These are phyloP conservation scores for Gossypium anomalum DNA, from an alignment of 345 rosid species.

Conservation along the genomic window DNA sequence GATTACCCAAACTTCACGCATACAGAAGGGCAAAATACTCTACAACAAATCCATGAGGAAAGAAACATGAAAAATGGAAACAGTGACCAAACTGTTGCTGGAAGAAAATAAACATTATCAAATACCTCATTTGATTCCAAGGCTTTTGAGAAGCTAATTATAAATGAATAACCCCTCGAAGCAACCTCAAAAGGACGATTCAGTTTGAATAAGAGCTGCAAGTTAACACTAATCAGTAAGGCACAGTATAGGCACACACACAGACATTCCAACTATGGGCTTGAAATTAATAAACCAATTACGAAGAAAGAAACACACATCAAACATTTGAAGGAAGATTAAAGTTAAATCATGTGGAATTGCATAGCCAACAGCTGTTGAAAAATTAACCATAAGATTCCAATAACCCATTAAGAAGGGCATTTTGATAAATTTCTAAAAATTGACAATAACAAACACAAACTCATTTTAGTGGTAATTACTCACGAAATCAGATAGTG, in stretches of 20 bases:
- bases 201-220: conserved; percentile 84
- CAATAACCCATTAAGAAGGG: conserved; percentile 1
- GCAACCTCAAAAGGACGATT: conserved; percentile 92
- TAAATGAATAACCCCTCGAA: conserved; percentile 78
- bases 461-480: background rate
- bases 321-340: too few relatives aligned
- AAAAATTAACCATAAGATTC: background rate
- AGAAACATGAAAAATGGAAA: background rate
- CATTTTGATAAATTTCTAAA: conserved; percentile 9
- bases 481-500: background rate
- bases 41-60: background rate
- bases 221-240: conserved; percentile 7
- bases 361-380: too few relatives aligned
- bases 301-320: too few relatives aligned
- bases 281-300: background rate
- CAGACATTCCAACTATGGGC: background rate
- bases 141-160: conserved; percentile 74
- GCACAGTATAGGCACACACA: conserved; percentile 3
- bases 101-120: background rate
- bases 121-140: conserved; percentile 73
- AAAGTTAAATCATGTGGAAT: too few relatives aligned
- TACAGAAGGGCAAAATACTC: background rate
- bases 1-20: conserved; percentile 53
- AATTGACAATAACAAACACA: background rate
- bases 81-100: background rate